phyloP scores from a whole-genome alignment of 352 stramenopile genomes.

The Phytophthora pistaciae region DNA sequence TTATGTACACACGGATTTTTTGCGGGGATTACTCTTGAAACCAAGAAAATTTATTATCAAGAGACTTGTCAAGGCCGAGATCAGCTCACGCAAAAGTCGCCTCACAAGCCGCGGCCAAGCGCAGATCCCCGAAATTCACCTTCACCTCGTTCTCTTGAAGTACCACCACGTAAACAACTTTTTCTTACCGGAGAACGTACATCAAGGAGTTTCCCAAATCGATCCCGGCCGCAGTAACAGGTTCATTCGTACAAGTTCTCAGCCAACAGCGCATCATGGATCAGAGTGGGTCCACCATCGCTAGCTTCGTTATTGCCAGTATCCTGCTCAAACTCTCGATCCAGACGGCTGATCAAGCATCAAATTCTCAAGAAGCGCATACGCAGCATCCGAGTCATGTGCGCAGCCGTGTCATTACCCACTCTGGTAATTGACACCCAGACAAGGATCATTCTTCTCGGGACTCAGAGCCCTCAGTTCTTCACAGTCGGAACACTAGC shows the following conservation, averaged over 20 bases:
- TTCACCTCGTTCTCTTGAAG: background rate
- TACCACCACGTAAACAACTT: background rate
- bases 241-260: slow-evolving; percentile 32
- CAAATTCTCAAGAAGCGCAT: slow-evolving; percentile 32
- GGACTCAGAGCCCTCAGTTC: slow-evolving; percentile 22
- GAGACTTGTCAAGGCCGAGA: slow-evolving; percentile 23
- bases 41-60: slow-evolving; percentile 20
- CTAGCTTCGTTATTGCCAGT: slow-evolving; percentile 30
- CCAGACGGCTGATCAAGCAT: slow-evolving; percentile 40
- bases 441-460: slow-evolving; percentile 43
- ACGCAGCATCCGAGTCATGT: slow-evolving; percentile 42
- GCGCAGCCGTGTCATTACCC: slow-evolving; percentile 36
- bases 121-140: background rate
- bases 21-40: slow-evolving; percentile 12
- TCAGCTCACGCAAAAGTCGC: background rate
- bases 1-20: slow-evolving; percentile 14
- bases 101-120: background rate
- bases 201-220: slow-evolving; percentile 24
- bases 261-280: slow-evolving; percentile 22
- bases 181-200: slow-evolving; percentile 16
- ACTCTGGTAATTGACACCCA: slow-evolving; percentile 56
- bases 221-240: slow-evolving; percentile 20
- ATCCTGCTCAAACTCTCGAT: slow-evolving; percentile 15
- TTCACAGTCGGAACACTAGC: slow-evolving; percentile 26
- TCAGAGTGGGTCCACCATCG: slow-evolving; percentile 2